Conservation (phyloP, 2,329 filamentous ascomycete species). For the Colletotrichum echinochloae region DNA sequence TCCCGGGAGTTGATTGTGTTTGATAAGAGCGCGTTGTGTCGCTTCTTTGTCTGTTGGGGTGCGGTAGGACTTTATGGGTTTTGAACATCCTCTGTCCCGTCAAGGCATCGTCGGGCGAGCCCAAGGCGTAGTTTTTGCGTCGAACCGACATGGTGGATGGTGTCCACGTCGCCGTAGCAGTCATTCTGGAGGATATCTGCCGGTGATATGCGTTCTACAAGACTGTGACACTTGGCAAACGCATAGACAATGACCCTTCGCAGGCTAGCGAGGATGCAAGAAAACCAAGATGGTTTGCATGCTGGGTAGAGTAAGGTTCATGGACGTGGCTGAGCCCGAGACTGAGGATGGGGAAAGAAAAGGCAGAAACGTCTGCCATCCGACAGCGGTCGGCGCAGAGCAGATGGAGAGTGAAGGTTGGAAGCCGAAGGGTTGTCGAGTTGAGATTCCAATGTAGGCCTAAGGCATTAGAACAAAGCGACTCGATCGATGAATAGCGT, state of each 20-base stretch:
- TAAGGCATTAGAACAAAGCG: constrained; percentile 37
- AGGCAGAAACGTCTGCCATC: neutral
- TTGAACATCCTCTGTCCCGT: constrained; percentile 56
- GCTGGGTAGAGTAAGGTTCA: constrained; percentile 34
- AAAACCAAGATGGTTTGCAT: constrained; percentile 35
- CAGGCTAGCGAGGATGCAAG: constrained; percentile 36
- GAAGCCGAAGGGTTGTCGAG: constrained; percentile 1
- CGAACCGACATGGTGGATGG: constrained; percentile 50
- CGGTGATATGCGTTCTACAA: neutral
- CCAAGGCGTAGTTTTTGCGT: constrained; percentile 46
- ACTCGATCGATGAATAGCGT: constrained; percentile 31
- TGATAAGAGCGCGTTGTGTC: constrained; percentile 31
- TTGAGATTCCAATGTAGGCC: constrained; percentile 12
- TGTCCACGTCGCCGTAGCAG: constrained; percentile 42
- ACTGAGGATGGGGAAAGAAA: neutral
- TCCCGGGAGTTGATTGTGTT: constrained; percentile 39
- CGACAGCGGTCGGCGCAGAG: neutral
- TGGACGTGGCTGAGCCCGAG: constrained; percentile 11
- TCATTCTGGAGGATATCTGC: constrained; percentile 41
- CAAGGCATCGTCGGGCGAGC: constrained; percentile 45
- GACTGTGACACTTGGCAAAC: constrained; percentile 10
- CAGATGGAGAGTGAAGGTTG: neutral
- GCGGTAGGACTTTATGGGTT: constrained; percentile 59
- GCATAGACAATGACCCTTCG: constrained; percentile 31
- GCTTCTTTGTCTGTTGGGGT: constrained; percentile 44